Conservation (phyloP, 371 early-diverging fungal genomes). For the Mucor racemosus region DNA sequence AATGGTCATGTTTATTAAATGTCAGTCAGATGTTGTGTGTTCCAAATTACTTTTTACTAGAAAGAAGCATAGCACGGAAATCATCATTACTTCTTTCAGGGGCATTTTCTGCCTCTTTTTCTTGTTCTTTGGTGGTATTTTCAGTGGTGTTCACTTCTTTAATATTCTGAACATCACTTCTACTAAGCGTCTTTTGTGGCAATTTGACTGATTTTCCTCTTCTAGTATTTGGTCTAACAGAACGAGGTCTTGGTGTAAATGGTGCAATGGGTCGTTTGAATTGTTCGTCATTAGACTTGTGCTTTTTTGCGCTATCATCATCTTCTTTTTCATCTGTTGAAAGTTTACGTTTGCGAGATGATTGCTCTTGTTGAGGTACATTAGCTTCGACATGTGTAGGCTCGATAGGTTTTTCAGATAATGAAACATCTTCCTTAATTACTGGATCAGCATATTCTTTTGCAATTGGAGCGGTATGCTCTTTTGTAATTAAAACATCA, state of each 20-base stretch:
- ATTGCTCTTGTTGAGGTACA: not conserved
- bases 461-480: not conserved
- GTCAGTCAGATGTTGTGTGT: no score
- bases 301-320: constrained; percentile 17
- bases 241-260: constrained; percentile 11
- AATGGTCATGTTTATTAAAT: not conserved
- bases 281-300: not conserved
- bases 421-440: not conserved
- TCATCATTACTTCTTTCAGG: constrained; percentile 40
- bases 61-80: constrained; percentile 45
- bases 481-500: not conserved
- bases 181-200: not conserved
- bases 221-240: constrained; percentile 3
- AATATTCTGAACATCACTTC: not conserved
- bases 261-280: not conserved
- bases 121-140: not conserved
- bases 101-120: not conserved
- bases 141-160: not conserved
- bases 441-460: not conserved
- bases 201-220: constrained; percentile 14
- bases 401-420: no score
- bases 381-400: not conserved
- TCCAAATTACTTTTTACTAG: constrained; percentile 21
- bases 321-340: not conserved
- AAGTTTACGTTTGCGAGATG: constrained; percentile 19